Evolutionary conservation across 495 filamentous ascomycete genomes (phyloP).

Genomic region (Parathielavia hyrcaniae): DNA sequence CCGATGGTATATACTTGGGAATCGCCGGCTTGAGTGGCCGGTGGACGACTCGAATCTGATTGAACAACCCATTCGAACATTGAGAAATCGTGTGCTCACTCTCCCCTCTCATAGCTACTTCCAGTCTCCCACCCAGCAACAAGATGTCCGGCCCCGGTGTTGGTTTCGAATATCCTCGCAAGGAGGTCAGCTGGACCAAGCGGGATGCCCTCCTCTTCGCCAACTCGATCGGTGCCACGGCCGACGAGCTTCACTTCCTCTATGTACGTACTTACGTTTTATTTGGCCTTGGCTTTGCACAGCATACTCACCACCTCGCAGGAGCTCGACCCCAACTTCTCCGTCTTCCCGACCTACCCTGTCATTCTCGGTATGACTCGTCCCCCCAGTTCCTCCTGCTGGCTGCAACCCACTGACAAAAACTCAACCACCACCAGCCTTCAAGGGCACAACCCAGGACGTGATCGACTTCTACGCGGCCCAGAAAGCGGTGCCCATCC

Average conservation of each 20-base stretch:
- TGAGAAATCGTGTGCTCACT: not conserved
- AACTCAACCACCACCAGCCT: constrained; percentile 52
- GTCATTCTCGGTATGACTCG: constrained; percentile 63
- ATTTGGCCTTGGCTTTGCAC: not conserved
- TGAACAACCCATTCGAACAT: not conserved
- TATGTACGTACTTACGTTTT: constrained; percentile 50
- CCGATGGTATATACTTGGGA: not conserved
- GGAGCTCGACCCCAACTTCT: constrained; percentile 77
- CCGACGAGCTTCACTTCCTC: constrained; percentile 85
- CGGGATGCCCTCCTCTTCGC: constrained; percentile 82
- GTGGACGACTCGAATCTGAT: not conserved
- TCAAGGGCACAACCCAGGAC: constrained; percentile 71
- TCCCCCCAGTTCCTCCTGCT: not conserved
- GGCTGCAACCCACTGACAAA: not conserved
- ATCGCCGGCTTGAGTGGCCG: not conserved
- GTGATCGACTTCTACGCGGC: constrained; percentile 81
- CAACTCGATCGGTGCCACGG: constrained; percentile 74
- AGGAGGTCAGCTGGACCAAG: constrained; percentile 76
- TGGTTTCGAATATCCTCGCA: constrained; percentile 69
- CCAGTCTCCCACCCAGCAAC: not conserved
- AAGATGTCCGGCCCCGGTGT: constrained; percentile 56
- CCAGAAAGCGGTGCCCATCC: constrained; percentile 55
- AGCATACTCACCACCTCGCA: constrained; percentile 32
- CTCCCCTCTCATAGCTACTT: not conserved
- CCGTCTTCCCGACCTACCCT: constrained; percentile 82